Base-by-base conservation (phyloP, 2,329 filamentous ascomycete genomes). In the Fusarium udum region DNA sequence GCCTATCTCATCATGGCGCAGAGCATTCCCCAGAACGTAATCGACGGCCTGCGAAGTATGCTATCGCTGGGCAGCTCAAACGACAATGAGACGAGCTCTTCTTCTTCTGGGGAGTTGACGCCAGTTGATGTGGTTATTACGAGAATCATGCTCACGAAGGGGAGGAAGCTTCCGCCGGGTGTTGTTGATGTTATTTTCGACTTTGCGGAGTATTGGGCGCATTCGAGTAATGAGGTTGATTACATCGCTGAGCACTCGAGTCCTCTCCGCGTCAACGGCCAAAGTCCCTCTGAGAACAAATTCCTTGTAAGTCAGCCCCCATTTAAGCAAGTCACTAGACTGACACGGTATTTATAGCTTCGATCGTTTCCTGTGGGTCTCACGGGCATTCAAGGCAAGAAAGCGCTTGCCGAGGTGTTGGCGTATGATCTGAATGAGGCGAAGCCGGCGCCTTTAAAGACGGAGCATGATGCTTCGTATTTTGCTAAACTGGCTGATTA, bases 191-290 rank as follows among this genome's bases (percentile, higher is more conserved):
- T 79, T 51, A 85, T 92, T 51, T 79, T 91, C 61, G 89, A 92
- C 75, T 78, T 83, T 34, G 90, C 89, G 61, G 89, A 91, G 79
- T 92, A 91, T 79, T 92, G 90, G 90, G 86, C 86, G 20, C 86
- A 87, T 72, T 85, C 86, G 4, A 79, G 75, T 57, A 83, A 80
- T 28, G 77, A 78, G 34, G 71, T 83, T 18, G 71, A 83, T 24
- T 81, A 72, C 46, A 52, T 49, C 7, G 58, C 57, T 8, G 69
- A 80, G 53, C 74, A 80, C 9, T 70, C 66, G 9, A 55, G 61
- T 24, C 48, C 70, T 10, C 43, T 82, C 5, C 56, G 61, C 3
- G 74, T 83, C 15, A 40, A 28, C 4, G 82, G 79, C 6, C 53
- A 58, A 8, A 76, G 74, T 15, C 22, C 53, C 1, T 24, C 42